A percentile compares a stretch with the other conserved stretches of the same genome.
phyloP scores from a whole-genome alignment of 768 basidiomycete genomes.

The Hortiboletus flavorubellus region DNA sequence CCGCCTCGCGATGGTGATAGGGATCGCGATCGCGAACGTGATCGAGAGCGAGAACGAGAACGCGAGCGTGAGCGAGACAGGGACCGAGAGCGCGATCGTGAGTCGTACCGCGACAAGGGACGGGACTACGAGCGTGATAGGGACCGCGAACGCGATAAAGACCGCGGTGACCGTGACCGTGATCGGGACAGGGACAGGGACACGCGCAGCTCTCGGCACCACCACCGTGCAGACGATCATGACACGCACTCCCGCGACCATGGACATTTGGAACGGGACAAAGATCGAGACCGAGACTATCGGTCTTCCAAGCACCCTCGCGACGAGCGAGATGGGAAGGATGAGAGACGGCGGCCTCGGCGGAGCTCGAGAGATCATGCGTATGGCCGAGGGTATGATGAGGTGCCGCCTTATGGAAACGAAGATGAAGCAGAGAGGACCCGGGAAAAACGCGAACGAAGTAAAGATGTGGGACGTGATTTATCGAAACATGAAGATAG shows the following conservation, averaged over 20 bases:
- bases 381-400: conserved; percentile 46
- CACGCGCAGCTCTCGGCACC: conserved; percentile 31
- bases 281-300: conserved; percentile 40
- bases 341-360: conserved; percentile 45
- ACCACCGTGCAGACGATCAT: conserved; percentile 35
- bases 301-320: conserved; percentile 46
- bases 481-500: conserved; percentile 41
- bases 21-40: conserved; percentile 43
- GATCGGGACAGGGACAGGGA: conserved; percentile 45
- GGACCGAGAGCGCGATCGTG: conserved; percentile 25
- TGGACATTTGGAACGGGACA: conserved; percentile 33
- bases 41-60: conserved; percentile 32
- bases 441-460: conserved; percentile 48
- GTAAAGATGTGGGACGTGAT: conserved; percentile 36
- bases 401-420: conserved; percentile 36
- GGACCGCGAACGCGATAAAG: conserved; percentile 42
- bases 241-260: conserved; percentile 33
- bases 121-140: conserved; percentile 39
- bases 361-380: conserved; percentile 39
- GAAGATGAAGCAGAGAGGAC: conserved; percentile 39
- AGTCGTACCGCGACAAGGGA: conserved; percentile 29
- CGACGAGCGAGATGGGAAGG: conserved; percentile 54
- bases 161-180: conserved; percentile 40
- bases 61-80: conserved; percentile 26
- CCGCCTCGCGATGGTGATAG: conserved; percentile 50